A percentile compares a stretch with the other conserved stretches of the same genome.
These are phyloP conservation scores for Macroventuria anomochaeta DNA, from an alignment of 2,329 filamentous ascomycete genomes.

Conservation along the genomic window DNA sequence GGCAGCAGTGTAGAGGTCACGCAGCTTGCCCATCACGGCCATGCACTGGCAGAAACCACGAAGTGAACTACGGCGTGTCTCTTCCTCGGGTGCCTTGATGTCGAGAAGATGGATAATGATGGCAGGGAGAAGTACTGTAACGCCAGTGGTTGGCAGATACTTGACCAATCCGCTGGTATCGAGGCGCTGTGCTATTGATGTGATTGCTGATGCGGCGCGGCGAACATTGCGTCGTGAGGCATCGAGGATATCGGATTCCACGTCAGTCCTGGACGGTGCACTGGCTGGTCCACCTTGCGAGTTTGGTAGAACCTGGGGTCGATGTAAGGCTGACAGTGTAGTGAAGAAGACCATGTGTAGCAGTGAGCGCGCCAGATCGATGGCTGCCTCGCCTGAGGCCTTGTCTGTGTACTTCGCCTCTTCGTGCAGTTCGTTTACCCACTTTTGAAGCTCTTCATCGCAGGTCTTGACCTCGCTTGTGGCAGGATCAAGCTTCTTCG, in stretches of 20 bases:
- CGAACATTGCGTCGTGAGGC: constrained; percentile 83
- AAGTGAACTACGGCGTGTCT: constrained; percentile 74
- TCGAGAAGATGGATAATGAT: constrained; percentile 94
- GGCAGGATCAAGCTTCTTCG: constrained; percentile 85
- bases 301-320: constrained; percentile 86
- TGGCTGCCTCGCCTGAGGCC: constrained; percentile 62
- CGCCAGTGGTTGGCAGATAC: constrained; percentile 85
- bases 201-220: constrained; percentile 84
- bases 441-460: constrained; percentile 78
- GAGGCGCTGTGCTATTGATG: constrained; percentile 79
- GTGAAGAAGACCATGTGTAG: constrained; percentile 95
- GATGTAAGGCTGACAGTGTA: constrained; percentile 86
- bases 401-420: constrained; percentile 73
- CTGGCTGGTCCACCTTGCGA: constrained; percentile 61
- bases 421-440: constrained; percentile 74
- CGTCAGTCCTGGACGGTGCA: constrained; percentile 48
- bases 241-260: constrained; percentile 73
- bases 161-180: constrained; percentile 75
- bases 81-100: constrained; percentile 81
- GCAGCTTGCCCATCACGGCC: constrained; percentile 84
- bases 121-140: constrained; percentile 87
- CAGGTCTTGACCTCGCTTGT: constrained; percentile 79
- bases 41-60: constrained; percentile 90
- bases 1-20: constrained; percentile 91
- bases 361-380: constrained; percentile 78